These are phyloP conservation scores for Lentinula edodes DNA, from an alignment of 768 basidiomycete species.

Conservation along the genomic window DNA sequence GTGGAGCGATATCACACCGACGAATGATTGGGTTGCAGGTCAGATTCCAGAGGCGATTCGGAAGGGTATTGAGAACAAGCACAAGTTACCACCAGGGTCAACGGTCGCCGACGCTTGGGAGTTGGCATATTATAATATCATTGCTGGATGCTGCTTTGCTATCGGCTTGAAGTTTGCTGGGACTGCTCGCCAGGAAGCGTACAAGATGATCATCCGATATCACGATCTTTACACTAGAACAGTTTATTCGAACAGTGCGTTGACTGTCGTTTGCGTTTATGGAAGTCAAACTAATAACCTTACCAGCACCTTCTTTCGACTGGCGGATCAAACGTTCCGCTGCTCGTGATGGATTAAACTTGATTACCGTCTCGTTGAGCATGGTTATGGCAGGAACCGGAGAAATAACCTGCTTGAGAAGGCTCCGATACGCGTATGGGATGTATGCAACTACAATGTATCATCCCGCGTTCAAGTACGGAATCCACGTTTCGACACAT, in stretches of 20 bases:
- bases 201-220: conserved; percentile 73
- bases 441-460: conserved; percentile 64
- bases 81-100: conserved; percentile 32
- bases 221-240: conserved; percentile 75
- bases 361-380: conserved; percentile 80
- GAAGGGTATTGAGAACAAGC: conserved; percentile 49
- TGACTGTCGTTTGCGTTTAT: not conserved
- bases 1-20: conserved; percentile 76
- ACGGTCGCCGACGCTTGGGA: conserved; percentile 68
- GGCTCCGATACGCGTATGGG: conserved; percentile 86
- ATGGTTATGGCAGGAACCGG: conserved; percentile 99
- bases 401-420: conserved; percentile 82
- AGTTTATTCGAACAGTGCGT: conserved; percentile 63
- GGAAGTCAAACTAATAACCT: not conserved
- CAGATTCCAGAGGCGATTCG: conserved; percentile 70
- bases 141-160: conserved; percentile 88
- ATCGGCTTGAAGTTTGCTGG: conserved; percentile 93
- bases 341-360: conserved; percentile 80
- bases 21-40: conserved; percentile 61
- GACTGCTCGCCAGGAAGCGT: conserved; percentile 86
- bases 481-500: conserved; percentile 85
- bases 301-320: conserved; percentile 71
- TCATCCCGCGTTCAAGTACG: conserved; percentile 72
- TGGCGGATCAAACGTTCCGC: conserved; percentile 85
- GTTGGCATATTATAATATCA: conserved; percentile 86